Evolutionary conservation across 441 rosid species (phyloP).

Genomic region (Pelargonium citronellum): DNA sequence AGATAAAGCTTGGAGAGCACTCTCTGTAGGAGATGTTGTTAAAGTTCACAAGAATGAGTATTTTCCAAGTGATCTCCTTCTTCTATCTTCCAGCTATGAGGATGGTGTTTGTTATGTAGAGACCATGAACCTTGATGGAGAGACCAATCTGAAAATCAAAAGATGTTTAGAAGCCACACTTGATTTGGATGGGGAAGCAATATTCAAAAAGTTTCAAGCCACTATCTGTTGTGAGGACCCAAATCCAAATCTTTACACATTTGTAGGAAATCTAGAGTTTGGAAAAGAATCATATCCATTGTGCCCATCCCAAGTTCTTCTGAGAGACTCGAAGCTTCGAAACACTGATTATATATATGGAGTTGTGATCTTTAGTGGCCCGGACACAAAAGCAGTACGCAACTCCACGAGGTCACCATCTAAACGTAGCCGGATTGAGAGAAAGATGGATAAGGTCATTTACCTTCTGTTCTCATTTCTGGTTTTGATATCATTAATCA

Average conservation of each 20-base stretch:
- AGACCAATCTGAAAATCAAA: conserved; percentile 85
- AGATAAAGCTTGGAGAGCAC: conserved; percentile 57
- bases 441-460: conserved; percentile 69
- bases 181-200: conserved; percentile 47
- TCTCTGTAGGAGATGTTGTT: conserved; percentile 79
- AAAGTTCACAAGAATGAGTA: conserved; percentile 81
- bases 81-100: conserved; percentile 77
- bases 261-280: conserved; percentile 68
- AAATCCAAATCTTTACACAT: conserved; percentile 79
- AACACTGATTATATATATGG: conserved; percentile 87
- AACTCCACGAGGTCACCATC: conserved; percentile 91
- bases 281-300: conserved; percentile 61
- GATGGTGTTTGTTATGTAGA: conserved; percentile 96
- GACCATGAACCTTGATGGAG: conserved; percentile 93
- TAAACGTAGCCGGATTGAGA: conserved; percentile 89
- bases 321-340: conserved; percentile 82
- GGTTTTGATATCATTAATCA: conserved; percentile 56
- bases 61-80: conserved; percentile 88
- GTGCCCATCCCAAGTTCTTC: conserved; percentile 84
- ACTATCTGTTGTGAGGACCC: conserved; percentile 89
- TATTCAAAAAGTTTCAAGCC: conserved; percentile 56
- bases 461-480: conserved; percentile 65
- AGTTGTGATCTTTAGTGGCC: conserved; percentile 81
- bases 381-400: conserved; percentile 84
- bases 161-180: conserved; percentile 66